Evolutionary conservation across 495 filamentous ascomycete species (phyloP).

Genomic region (Penicillium macrosclerotiorum): DNA sequence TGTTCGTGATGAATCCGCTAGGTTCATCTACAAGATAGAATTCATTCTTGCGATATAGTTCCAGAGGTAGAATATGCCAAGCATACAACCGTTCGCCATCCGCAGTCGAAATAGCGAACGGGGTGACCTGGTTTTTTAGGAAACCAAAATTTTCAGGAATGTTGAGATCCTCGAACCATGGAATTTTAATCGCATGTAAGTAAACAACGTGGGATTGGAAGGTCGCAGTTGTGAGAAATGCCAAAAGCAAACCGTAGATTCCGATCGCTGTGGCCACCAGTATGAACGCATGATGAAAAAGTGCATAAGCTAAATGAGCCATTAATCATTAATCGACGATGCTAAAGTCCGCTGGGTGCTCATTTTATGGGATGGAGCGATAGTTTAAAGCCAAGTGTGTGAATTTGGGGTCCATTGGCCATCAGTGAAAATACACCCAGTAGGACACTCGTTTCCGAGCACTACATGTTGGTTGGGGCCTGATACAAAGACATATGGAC

Average conservation of each 20-base stretch:
- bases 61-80: constrained; percentile 72
- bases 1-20: constrained; percentile 48
- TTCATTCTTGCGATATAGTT: constrained; percentile 58
- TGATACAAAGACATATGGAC: too few species aligned
- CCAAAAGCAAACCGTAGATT: constrained; percentile 38
- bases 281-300: too few species aligned
- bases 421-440: too few species aligned
- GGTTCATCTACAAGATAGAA: constrained; percentile 47
- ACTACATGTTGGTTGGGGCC: too few species aligned
- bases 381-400: too few species aligned
- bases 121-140: constrained; percentile 61
- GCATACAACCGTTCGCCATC: constrained; percentile 60
- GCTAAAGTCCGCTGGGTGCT: too few species aligned
- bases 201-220: constrained; percentile 51
- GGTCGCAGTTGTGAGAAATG: constrained; percentile 40
- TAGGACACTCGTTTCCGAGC: too few species aligned
- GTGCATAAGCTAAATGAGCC: too few species aligned
- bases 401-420: too few species aligned
- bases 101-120: constrained; percentile 59
- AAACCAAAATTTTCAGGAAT: constrained; percentile 50
- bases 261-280: too few species aligned
- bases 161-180: constrained; percentile 49
- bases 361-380: too few species aligned
- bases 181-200: constrained; percentile 45
- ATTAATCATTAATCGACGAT: too few species aligned